phyloP scores from a whole-genome alignment of 441 rosid genomes.

The Erodium texanum region DNA sequence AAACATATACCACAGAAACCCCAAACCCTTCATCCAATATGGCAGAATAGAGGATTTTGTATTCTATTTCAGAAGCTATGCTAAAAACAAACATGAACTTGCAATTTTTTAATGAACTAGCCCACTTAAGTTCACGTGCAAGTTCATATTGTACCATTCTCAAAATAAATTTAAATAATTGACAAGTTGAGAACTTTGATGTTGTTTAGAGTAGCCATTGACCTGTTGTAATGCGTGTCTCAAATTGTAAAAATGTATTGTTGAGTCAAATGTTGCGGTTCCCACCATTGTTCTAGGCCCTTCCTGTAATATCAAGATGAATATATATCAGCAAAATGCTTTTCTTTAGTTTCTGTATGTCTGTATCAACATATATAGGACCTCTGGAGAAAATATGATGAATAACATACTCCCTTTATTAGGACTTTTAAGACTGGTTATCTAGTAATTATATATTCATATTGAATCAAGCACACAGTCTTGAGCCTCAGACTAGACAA shows the following conservation, averaged over 20 bases:
- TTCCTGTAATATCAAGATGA: constrained; percentile 12
- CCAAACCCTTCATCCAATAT: neutral
- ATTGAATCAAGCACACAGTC: too few relatives aligned
- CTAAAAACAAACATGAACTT: neutral
- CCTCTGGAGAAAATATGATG: too few relatives aligned
- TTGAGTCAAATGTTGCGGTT: constrained; percentile 72
- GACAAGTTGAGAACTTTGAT: constrained; percentile 14
- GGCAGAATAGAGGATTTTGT: neutral
- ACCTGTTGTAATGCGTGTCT: constrained; percentile 58
- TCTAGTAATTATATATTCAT: too few relatives aligned
- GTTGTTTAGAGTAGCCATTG: constrained; percentile 1
- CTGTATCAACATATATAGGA: too few relatives aligned
- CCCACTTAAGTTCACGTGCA: neutral
- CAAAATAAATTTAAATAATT: too few relatives aligned
- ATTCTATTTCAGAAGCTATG: neutral
- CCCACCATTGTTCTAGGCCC: constrained; percentile 73
- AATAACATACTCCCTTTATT: too few relatives aligned
- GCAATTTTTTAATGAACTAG: neutral
- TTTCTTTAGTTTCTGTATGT: too few relatives aligned
- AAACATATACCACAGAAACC: neutral
- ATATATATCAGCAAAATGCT: too few relatives aligned
- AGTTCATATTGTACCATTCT: neutral
- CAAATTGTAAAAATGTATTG: constrained; percentile 73
- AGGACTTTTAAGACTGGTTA: too few relatives aligned
- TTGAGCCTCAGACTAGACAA: too few relatives aligned